Conservation (phyloP, 768 basidiomycete genomes). For the Pisolithus marmoratus region DNA sequence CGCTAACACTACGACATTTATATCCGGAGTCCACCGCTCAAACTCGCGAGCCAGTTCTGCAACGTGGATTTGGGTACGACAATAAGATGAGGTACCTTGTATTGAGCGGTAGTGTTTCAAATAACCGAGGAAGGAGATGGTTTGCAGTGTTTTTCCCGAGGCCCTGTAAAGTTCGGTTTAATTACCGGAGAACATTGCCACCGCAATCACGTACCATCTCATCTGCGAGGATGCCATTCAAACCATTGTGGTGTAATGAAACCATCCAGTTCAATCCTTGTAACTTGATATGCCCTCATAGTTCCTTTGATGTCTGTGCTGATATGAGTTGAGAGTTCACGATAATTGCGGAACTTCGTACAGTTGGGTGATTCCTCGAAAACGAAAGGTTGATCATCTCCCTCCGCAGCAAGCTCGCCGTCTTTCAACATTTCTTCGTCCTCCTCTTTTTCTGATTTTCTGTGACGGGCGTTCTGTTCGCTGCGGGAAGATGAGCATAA, state of each 20-base stretch:
- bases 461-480: conserved; percentile 73
- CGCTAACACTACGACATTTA: conserved; percentile 74
- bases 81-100: conserved; percentile 83
- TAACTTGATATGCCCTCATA: conserved; percentile 92
- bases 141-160: conserved; percentile 98
- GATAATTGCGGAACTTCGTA: conserved; percentile 29
- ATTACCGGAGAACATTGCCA: not conserved
- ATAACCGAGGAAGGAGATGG: conserved; percentile 94
- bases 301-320: conserved; percentile 73
- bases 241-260: conserved; percentile 89
- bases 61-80: conserved; percentile 98
- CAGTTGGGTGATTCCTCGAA: conserved; percentile 94
- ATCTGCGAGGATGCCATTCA: conserved; percentile 96
- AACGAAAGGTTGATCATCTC: conserved; percentile 86
- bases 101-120: conserved; percentile 78
- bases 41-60: conserved; percentile 96
- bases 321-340: not conserved
- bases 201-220: conserved; percentile 63
- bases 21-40: conserved; percentile 82
- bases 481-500: conserved; percentile 31
- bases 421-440: conserved; percentile 93
- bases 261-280: conserved; percentile 99
- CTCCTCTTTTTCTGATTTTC: conserved; percentile 97
- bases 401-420: conserved; percentile 71
- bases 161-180: conserved; percentile 47